Evolutionary conservation across 371 early-diverging fungal species (phyloP), one percentile per base, ranked within the genome.

Genomic region (Umbelopsis sp.): DNA sequence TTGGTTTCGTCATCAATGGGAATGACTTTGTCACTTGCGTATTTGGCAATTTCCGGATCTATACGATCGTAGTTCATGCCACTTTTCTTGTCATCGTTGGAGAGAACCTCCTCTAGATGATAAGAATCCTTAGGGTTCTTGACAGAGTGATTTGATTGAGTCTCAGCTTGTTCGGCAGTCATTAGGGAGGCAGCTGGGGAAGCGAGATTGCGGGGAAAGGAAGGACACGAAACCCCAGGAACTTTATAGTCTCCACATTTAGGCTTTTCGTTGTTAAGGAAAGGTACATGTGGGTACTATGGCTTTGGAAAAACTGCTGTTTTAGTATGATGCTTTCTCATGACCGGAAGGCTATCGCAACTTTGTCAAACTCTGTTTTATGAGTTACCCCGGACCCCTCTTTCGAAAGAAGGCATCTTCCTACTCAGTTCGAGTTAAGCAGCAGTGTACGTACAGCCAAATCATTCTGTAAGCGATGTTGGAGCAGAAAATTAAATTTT

Each of bases 1-100:
- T 74, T 74, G 10, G 74, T 74, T 5, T 35, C 71, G 29, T 74
- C 69, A 32, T 71, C 74, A 65, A 74, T 65, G 12, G 68, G 68
- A 50, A 74, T 46, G 32, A 69, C 57, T 35, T 65, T 69, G 24
- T 45, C 41, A 32, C 57, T 44, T 38, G 71, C 69, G 18, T 74
- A 74, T 29, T 74, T 74, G n/a, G 74, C 74, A n/a, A 74, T 65
- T 63, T 74, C 74, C 1, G 74, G 74, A 66, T 74, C 74, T 12
- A 74, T 65, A 70, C 73, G 73, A 16, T 66, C 63, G 16, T 63
- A 53, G 65, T 73, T 57, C 57, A 57, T 57, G 57, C 57, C 57
- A 57, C 57, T 57, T 35, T 29, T 24, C n/a, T 57, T 57, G n/a
- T 29, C 35, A 35, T 35, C 35, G 18, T 7, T 12, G 14, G 57